phyloP scores from a whole-genome alignment of 768 basidiomycete genomes.

The Mycena indigotica region DNA sequence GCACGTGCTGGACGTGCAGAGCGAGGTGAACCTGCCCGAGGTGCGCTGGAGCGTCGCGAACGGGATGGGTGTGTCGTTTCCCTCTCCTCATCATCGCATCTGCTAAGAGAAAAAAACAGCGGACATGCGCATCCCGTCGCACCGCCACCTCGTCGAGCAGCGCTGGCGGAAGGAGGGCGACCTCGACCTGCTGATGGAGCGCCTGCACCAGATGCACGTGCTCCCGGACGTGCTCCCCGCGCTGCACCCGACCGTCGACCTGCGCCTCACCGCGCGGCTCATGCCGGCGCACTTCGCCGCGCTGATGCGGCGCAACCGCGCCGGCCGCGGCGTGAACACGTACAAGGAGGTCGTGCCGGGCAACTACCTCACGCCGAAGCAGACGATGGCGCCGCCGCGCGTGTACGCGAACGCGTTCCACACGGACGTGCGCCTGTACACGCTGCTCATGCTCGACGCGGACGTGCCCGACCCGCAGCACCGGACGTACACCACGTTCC shows the following conservation, averaged over 20 bases:
- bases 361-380: slow-evolving; percentile 61
- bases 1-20: slow-evolving; percentile 72
- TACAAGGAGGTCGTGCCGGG: slow-evolving; percentile 68
- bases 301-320: slow-evolving; percentile 25
- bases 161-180: slow-evolving; percentile 84
- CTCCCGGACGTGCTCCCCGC: slow-evolving; percentile 82
- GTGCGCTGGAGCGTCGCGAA: slow-evolving; percentile 78
- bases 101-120: slow-evolving; percentile 37
- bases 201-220: slow-evolving; percentile 87
- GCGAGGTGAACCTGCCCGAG: slow-evolving; percentile 81
- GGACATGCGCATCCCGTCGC: slow-evolving; percentile 67
- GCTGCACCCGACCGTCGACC: slow-evolving; percentile 72
- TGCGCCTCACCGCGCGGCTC: slow-evolving; percentile 58
- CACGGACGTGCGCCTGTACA: slow-evolving; percentile 78
- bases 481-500: slow-evolving; percentile 66
- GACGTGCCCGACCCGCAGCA: slow-evolving; percentile 81
- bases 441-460: slow-evolving; percentile 88
- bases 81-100: background rate
- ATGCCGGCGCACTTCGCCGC: slow-evolving; percentile 33
- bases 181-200: slow-evolving; percentile 90
- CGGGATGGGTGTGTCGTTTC: slow-evolving; percentile 66
- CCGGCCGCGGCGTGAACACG: slow-evolving; percentile 30
- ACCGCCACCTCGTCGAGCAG: slow-evolving; percentile 81
- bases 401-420: slow-evolving; percentile 82
- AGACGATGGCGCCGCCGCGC: slow-evolving; percentile 69